Evolutionary conservation across 176 grass and related monocot genomes (phyloP).

Genomic region (Chrysopogon serrulatus): DNA sequence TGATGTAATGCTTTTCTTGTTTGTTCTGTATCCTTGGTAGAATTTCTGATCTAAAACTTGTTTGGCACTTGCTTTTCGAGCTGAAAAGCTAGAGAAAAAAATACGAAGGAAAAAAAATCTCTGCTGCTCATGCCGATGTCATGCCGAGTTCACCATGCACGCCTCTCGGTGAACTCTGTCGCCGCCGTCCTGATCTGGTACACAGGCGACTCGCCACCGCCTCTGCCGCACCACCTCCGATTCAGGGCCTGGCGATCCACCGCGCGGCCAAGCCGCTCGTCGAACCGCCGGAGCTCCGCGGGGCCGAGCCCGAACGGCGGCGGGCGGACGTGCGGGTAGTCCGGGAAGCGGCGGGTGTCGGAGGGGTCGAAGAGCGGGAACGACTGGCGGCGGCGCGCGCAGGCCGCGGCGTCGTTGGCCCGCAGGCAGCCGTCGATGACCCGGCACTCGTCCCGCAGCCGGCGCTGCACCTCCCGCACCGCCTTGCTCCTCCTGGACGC

Average conservation of each 20-base stretch:
- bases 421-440: conserved; percentile 67
- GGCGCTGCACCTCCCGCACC: conserved; percentile 52
- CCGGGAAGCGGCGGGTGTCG: conserved; percentile 16
- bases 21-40: not conserved
- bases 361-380: conserved; percentile 73
- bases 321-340: conserved; percentile 53
- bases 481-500: not conserved
- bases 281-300: not conserved
- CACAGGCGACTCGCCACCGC: conserved; percentile 44
- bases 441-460: conserved; percentile 59
- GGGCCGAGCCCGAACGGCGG: not conserved
- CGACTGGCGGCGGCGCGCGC: conserved; percentile 37
- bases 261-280: not conserved
- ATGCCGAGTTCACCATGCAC: conserved; percentile 12
- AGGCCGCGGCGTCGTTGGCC: conserved; percentile 9
- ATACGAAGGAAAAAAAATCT: not conserved
- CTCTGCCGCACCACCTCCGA: conserved; percentile 21
- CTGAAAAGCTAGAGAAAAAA: not conserved
- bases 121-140: not conserved
- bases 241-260: not conserved
- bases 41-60: not conserved
- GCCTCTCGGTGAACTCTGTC: not conserved
- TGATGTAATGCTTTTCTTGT: not conserved
- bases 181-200: conserved; percentile 44
- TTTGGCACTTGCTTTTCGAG: not conserved